Evolutionary conservation across 352 stramenopile species (phyloP), one percentile per base, ranked within the genome.

Genomic region (Globisporangium parvum): DNA sequence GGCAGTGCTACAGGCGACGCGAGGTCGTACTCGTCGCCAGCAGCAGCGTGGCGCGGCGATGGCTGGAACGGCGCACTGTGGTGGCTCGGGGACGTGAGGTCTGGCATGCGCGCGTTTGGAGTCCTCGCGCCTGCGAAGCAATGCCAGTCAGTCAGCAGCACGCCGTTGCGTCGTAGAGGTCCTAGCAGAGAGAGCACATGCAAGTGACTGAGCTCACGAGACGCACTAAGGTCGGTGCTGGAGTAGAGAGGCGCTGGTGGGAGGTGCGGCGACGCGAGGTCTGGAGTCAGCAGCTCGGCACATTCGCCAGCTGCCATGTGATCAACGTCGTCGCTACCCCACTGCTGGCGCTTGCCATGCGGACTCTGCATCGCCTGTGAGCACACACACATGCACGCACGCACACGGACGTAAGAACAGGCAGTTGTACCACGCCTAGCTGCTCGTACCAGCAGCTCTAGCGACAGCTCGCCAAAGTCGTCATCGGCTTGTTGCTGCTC

Each of bases 311-410:
- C 31, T 37, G 2, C 5, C 8, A 37, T 37, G 31, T 37, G 6
- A 10, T 8, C 31, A 37, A 37, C 12, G 31, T 37, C 58, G 1
- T 75, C 60, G 4, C 73, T 67, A 21, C 71, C 63, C 76, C 79
- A 86, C 39, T 82, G 71, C 47, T 81, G 71, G 18, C 65, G 72
- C 42, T 67, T 71, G 0, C 77, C 81, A 24, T 89, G 81, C 5
- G 81, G 81, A 51, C 81, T 92, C 55, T 89, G 79, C 20, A 91
- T 51, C 8, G 81, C 81, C 80, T 91, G 49, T 12, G n/a, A 18
- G 61, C 11, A n/a, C 21, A 51, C 1, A 42, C 11, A 49, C 21
- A 51, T 0, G 39, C 11, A 49, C 52, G 37, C 41, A 47, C 14
- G 23, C 47, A 15, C 26, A 37, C 20, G 17, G 17, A 44, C 39